phyloP scores from a whole-genome alignment of 1,284 basidiomycete species.

The Ganoderma leucocontextum region DNA sequence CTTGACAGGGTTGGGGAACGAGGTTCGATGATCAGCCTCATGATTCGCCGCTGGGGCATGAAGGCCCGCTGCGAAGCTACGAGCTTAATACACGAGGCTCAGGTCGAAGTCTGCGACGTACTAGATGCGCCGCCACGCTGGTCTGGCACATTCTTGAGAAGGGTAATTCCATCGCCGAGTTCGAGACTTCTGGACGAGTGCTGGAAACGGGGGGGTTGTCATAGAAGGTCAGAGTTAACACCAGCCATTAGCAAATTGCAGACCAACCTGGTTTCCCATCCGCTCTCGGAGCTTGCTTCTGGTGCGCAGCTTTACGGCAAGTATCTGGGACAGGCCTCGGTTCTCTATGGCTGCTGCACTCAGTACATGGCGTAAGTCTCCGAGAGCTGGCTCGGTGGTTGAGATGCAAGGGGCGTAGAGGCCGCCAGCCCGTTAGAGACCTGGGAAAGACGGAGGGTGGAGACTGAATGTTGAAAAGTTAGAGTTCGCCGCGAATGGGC shows the following conservation, averaged over 20 bases:
- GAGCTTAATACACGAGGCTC: slow-evolving; percentile 7
- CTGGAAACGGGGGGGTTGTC: not conserved
- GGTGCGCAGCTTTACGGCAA: slow-evolving; percentile 4
- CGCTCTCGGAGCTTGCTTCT: not conserved
- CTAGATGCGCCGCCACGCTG: not conserved
- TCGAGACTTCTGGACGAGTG: not conserved
- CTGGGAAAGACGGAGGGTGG: not conserved
- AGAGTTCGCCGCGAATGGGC: slow-evolving; percentile 8
- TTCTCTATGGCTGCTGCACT: not conserved
- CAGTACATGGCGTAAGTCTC: not conserved
- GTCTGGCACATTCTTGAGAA: not conserved
- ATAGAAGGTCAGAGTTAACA: not conserved
- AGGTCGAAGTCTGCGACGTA: not conserved
- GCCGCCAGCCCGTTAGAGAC: not conserved
- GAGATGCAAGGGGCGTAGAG: not conserved
- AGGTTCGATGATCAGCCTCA: not conserved
- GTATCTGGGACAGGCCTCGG: not conserved
- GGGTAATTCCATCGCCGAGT: not conserved
- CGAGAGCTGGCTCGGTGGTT: not conserved
- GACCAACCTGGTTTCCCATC: not conserved
- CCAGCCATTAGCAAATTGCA: not conserved
- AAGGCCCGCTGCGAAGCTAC: not conserved
- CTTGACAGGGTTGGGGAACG: not conserved
- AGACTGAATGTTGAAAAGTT: not conserved
- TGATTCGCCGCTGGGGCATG: not conserved